Conservation (phyloP, 2,329 filamentous ascomycete genomes). For the Pseudohalonectria lignicola region DNA sequence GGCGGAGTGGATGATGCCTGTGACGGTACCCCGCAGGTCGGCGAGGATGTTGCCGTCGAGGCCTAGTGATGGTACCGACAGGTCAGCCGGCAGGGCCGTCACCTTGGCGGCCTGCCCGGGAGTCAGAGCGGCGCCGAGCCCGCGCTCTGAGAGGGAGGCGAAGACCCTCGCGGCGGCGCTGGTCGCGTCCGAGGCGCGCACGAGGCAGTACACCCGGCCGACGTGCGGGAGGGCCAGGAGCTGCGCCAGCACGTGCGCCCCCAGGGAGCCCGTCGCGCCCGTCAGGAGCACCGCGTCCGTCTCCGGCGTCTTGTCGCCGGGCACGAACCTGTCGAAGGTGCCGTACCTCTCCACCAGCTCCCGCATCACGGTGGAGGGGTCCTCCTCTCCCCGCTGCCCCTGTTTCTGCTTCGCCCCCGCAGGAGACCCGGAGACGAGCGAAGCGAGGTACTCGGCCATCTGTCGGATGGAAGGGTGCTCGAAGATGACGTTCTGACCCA, state of each 20-base stretch:
- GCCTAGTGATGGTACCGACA: constrained; percentile 16
- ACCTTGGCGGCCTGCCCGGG: constrained; percentile 17
- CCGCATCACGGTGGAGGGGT: constrained; percentile 21
- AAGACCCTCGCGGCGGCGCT: constrained; percentile 11
- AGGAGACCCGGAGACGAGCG: constrained; percentile 30
- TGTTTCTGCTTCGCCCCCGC: too few relatives aligned
- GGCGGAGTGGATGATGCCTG: constrained; percentile 34
- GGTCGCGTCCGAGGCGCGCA: constrained; percentile 25
- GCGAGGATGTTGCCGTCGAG: constrained; percentile 13
- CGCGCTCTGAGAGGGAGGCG: constrained; percentile 3
- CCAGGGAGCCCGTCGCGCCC: constrained; percentile 55
- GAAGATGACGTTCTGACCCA: constrained; percentile 48
- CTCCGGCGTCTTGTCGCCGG: constrained; percentile 3
- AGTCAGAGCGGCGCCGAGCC: constrained; percentile 8
- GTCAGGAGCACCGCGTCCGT: constrained; percentile 30
- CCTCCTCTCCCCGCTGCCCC: constrained; percentile 23
- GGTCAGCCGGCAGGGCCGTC: constrained; percentile 24
- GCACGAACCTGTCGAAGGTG: constrained; percentile 16
- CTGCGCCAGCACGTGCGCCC: constrained; percentile 48
- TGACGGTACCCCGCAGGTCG: constrained; percentile 9
- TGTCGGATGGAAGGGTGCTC: constrained; percentile 38
- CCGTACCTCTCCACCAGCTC: constrained; percentile 31
- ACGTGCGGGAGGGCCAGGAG: constrained; percentile 47
- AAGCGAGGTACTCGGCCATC: constrained; percentile 31
- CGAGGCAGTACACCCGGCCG: constrained; percentile 37